Evolutionary conservation across 495 filamentous ascomycete species (phyloP), one percentile per base, ranked within the genome.

Genomic region (Cenococcum geophilum): DNA sequence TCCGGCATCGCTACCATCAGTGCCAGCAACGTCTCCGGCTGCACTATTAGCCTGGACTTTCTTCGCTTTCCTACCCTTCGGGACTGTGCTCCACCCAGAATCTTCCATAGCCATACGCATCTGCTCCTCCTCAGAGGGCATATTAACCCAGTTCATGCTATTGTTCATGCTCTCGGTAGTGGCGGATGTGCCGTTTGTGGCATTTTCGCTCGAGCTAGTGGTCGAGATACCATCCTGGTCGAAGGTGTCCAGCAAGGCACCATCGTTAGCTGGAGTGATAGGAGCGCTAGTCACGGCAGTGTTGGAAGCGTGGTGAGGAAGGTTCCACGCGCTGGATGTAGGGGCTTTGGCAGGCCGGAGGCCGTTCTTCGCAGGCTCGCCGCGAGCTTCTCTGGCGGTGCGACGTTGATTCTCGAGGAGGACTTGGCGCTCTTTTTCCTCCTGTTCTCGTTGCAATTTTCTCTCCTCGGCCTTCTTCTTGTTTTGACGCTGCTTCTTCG

Each of bases 401-500:
- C 89, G 85, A 63, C 89, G 78, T 75, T 95, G 89, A 72, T 88
- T 86, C 74, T 96, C 89, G 62, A 87, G 75, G 59, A 86, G 74
- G 42, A 79, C 78, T 68, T 86, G 82, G 66, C 91, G 82, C 68
- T 88, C 77, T 64, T 83, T 80, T 76, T 96, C 91, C 1, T 84
- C 82, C 60, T 85, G 83, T 73, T 88, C 86, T 25, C 89, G 85
- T 50, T 80, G 74, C 47, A 79, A 74, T 78, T 89, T 89, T 57
- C 82, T 80, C 45, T 81, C 83, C 75, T 95, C 89, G 54, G 80
- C 83, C 81, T 92, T 96, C 72, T 84, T 79, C 37, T 83, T 81
- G 75, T 93, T 89, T 77, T 93, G 89, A 53, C 91, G 84, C 76
- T 92, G 88, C 79, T 95, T 96, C 85, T 96, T 95, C 25, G 85